Evolutionary conservation across 2,329 filamentous ascomycete genomes (phyloP).

Genomic region (Aspergillus niger): DNA sequence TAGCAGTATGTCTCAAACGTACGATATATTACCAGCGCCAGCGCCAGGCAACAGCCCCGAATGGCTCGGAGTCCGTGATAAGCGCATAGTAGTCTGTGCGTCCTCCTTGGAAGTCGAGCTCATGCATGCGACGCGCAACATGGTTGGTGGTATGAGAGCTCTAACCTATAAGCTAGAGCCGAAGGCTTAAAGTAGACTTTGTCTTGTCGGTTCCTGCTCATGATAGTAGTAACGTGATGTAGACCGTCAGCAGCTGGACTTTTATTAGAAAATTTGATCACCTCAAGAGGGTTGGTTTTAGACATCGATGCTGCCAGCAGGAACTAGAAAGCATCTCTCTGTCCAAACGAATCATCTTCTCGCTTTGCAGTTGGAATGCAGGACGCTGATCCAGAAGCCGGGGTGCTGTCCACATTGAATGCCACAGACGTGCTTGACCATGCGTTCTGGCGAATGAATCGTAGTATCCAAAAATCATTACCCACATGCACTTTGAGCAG

Average conservation of each 20-base stretch:
- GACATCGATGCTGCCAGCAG: too few species aligned
- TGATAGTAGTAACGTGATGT: neutral
- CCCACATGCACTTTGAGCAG: too few species aligned
- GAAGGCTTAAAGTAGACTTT: neutral
- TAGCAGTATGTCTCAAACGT: neutral
- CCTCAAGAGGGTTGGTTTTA: too few species aligned
- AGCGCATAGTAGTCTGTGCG: neutral
- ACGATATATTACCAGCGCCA: neutral
- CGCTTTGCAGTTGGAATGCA: too few species aligned
- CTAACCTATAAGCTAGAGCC: neutral
- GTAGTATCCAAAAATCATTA: too few species aligned
- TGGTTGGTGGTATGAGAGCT: neutral
- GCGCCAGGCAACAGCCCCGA: neutral
- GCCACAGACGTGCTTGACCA: too few species aligned
- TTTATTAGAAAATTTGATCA: too few species aligned
- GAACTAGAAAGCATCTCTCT: too few species aligned
- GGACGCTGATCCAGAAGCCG: too few species aligned
- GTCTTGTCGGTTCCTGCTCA: neutral
- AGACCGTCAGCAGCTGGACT: neutral
- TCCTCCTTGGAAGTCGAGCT: neutral
- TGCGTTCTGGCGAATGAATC: too few species aligned
- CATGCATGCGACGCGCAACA: neutral
- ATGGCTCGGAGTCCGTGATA: neutral
- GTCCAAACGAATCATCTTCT: too few species aligned
- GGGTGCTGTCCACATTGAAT: too few species aligned